Evolutionary conservation across 345 rosid genomes (phyloP).

Genomic region (Linum lewisii): DNA sequence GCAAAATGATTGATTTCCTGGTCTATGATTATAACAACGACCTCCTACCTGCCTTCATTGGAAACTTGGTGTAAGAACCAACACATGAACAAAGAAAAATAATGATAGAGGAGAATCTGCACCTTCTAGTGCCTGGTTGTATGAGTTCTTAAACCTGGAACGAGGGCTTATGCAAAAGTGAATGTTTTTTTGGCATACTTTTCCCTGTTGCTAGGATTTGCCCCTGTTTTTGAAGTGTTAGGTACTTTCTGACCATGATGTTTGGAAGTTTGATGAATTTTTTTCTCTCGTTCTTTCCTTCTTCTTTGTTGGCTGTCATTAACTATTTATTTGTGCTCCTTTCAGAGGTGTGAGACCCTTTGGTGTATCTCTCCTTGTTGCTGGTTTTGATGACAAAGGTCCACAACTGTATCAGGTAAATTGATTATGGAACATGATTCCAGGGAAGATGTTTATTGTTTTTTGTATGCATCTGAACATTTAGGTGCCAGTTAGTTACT

Average conservation of each 20-base stretch:
- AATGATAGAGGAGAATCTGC: background rate
- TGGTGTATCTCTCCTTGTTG: constrained; percentile 86
- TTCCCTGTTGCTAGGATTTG: background rate
- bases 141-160: too few species aligned
- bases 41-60: background rate
- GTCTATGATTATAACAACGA: background rate
- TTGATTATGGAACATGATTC: background rate
- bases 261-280: background rate
- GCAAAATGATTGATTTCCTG: background rate
- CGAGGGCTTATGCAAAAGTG: too few species aligned
- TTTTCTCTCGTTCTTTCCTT: background rate
- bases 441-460: background rate
- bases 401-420: constrained; percentile 87
- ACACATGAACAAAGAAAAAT: background rate
- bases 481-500: too few species aligned
- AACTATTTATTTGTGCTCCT: constrained; percentile 9
- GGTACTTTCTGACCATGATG: background rate
- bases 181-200: too few species aligned
- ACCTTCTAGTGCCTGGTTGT: too few species aligned
- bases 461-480: background rate
- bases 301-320: too few species aligned
- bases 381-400: constrained; percentile 91
- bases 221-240: background rate
- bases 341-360: constrained; percentile 91
- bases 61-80: background rate